phyloP scores from a whole-genome alignment of 2,329 filamentous ascomycete species.

The Nemania serpens region DNA sequence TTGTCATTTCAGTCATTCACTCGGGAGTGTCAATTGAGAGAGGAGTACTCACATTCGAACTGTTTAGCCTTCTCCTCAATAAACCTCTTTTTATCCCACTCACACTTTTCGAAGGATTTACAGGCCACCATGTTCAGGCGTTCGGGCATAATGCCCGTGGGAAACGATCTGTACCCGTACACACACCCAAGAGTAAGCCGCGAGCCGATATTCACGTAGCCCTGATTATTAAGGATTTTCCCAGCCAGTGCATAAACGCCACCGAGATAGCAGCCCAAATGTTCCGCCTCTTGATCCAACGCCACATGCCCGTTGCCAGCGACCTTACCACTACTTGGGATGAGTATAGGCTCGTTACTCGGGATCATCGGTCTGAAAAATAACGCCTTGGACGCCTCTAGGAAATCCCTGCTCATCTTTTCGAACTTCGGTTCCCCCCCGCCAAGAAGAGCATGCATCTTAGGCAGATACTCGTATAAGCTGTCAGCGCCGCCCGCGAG shows the following conservation, averaged over 20 bases:
- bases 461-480: constrained; percentile 62
- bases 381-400: constrained; percentile 65
- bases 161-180: constrained; percentile 62
- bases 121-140: constrained; percentile 55
- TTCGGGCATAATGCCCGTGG: constrained; percentile 66
- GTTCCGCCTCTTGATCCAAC: constrained; percentile 51
- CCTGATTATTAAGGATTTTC: constrained; percentile 59
- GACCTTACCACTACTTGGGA: constrained; percentile 59
- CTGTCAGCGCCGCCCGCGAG: constrained; percentile 47
- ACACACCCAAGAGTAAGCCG: constrained; percentile 67
- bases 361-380: constrained; percentile 70
- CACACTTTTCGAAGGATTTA: constrained; percentile 42
- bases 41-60: constrained; percentile 32
- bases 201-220: constrained; percentile 60
- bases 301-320: constrained; percentile 34
- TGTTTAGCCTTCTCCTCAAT: constrained; percentile 32
- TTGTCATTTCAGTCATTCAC: not conserved
- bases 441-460: constrained; percentile 69
- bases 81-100: constrained; percentile 35
- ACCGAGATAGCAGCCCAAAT: constrained; percentile 72
- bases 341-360: constrained; percentile 61
- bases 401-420: constrained; percentile 49
- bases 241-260: constrained; percentile 72
- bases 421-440: constrained; percentile 53
- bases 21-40: not conserved